Evolutionary conservation across 352 stramenopile species (phyloP), one percentile per base, ranked within the genome.

Genomic region (Phytopythium helicoides): DNA sequence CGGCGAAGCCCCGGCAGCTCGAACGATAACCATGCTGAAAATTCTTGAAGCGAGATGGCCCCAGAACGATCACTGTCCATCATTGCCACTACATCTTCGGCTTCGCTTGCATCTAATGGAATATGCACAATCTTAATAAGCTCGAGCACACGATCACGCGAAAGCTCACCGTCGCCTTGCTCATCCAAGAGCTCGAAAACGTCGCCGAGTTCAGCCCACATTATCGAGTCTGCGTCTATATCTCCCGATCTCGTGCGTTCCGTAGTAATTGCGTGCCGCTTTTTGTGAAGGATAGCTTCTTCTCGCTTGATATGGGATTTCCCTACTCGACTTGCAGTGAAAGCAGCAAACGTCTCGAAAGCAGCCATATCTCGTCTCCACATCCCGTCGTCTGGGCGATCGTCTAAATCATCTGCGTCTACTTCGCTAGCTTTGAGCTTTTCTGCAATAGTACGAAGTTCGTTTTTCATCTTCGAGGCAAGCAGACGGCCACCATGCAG

Each of bases 51-150:
- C 22, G 79, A 89, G 21, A 93, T 83, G 6, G 59, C 66, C 0
- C 78, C 80, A 0, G 82, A 91, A 8, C 57, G 59, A 41, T 93
- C 82, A 39, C 63, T 80, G 62, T 93, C 82, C 74, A 93, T 93
- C 82, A 93, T 93, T 12, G 69, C 69, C 16, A 91, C 70, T 9
- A 91, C 82, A 51, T 91, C 82, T 9, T 75, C 64, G 0, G 68
- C 51, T 34, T 93, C 82, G 2, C 76, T 71, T 14, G 50, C 42
- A 10, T 64, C 66, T 28, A 93, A 50, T 6, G 82, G 80, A 16
- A 93, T 66, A 36, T 79, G 78, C 41, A 93, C 47, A 1, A 73
- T 65, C 46, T 45, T 66, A 39, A 87, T 87, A 26, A 90, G 54
- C 38, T 71, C 75, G 12, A 58, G 59, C 1, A 66, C 81, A 11